phyloP scores from a whole-genome alignment of 345 rosid genomes.

The Noccaea bulbosa region DNA sequence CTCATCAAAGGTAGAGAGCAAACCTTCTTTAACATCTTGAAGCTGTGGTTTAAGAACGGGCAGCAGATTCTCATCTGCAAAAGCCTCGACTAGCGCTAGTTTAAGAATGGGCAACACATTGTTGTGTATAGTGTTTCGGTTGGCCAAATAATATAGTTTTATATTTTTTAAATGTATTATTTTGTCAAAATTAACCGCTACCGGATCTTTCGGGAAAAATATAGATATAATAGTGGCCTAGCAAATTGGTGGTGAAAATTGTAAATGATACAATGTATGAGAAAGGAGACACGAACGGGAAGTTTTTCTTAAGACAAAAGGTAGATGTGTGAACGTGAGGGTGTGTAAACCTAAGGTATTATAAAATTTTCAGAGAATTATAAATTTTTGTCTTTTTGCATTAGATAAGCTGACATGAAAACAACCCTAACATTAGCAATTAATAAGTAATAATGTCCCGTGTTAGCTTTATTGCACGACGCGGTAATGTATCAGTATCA shows the following conservation, averaged over 20 bases:
- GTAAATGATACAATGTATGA: conserved; percentile 8
- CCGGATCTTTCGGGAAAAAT: neutral
- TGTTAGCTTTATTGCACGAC: neutral
- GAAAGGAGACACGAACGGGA: neutral
- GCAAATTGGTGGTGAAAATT: neutral
- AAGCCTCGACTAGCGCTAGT: too few species aligned
- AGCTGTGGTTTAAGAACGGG: too few species aligned
- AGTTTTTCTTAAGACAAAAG: neutral
- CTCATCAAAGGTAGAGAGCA: too few species aligned
- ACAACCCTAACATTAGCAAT: neutral
- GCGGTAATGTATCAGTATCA: conserved; percentile 14
- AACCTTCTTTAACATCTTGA: too few species aligned
- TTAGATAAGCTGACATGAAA: neutral
- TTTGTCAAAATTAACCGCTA: conserved; percentile 3
- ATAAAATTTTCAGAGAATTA: neutral
- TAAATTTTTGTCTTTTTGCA: too few species aligned
- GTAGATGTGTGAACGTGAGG: conserved; percentile 6
- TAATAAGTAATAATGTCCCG: conserved; percentile 1
- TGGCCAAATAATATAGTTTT: neutral
- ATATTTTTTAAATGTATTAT: neutral
- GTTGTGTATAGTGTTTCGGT: neutral
- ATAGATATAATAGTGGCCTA: neutral
- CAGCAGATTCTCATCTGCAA: too few species aligned
- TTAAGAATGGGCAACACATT: too few species aligned
- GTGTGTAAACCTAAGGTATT: conserved; percentile 17